Conservation (phyloP, 805 yeast genomes). For the Metschnikowia henanensis region DNA sequence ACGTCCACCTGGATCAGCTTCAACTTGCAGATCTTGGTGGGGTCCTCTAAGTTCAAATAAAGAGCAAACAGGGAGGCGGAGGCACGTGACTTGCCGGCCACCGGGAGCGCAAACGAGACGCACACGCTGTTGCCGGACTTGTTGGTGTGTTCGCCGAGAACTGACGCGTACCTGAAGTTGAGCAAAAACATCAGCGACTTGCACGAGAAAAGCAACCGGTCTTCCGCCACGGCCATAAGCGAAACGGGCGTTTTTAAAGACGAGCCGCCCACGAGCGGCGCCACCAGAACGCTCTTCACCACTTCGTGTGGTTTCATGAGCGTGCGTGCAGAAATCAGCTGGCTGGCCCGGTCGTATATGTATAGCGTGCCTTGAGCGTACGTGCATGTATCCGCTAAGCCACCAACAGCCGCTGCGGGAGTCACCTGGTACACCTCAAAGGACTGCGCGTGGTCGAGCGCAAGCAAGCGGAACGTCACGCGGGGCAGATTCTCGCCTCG, state of each 20-base stretch:
- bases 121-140: conserved; percentile 27
- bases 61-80: conserved; percentile 43
- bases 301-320: conserved; percentile 24
- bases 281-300: conserved; percentile 22
- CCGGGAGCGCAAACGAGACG: conserved; percentile 24
- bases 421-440: conserved; percentile 26
- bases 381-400: conserved; percentile 1
- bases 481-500: conserved; percentile 5
- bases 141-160: conserved; percentile 31
- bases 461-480: conserved; percentile 25
- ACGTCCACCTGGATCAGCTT: conserved; percentile 52
- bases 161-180: conserved; percentile 45
- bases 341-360: conserved; percentile 19
- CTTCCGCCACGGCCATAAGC: conserved; percentile 41
- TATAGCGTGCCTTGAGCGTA: conserved; percentile 30
- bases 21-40: conserved; percentile 44
- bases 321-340: conserved; percentile 22
- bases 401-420: neutral
- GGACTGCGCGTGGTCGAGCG: conserved; percentile 23
- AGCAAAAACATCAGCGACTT: conserved; percentile 42
- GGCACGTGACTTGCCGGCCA: conserved; percentile 44
- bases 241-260: conserved; percentile 22
- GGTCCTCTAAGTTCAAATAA: conserved; percentile 39
- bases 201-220: conserved; percentile 45
- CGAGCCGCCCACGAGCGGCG: conserved; percentile 15